Evolutionary conservation across 257 asterid genomes (phyloP), one percentile per base, ranked within the genome.

Genomic region (Nicotiana noctiflora): DNA sequence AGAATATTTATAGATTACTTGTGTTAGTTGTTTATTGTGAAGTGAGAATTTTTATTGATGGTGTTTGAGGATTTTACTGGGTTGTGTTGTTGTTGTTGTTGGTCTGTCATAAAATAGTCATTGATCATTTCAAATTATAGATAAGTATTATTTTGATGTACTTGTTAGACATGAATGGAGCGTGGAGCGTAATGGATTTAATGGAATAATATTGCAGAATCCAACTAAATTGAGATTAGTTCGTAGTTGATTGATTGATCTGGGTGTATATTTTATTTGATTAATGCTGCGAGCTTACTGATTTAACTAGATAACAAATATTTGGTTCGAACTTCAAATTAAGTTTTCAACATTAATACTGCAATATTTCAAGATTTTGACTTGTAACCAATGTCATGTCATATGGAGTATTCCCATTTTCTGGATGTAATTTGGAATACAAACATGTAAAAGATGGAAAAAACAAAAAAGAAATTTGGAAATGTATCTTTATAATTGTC

Each of bases 401-500:
- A 70, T 56, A 70, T 70, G 57, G 56, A 14, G 78, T 72, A 23
- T 72, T 72, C 61, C 78, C 61, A 8, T 14, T 46, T 40, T 44
- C 46, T 46, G 60, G 78, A 6, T 72, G 29, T 72, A 46, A 23
- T 46, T 23, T 74, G 78, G 23, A 13, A 74, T 17, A 49, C 23
- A 21, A 74, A 46, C 78, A 74, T 74, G 78, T 34, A 49, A 49
- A 46, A 7, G 8, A 21, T 21, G 57, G 13, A 6, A 4, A 19
- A 12, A 31, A 64, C 18, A 27, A 5, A 44, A 70, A 21, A 14
- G 40, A 32, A 72, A 21, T 46, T 19, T 19, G 77, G 82, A 81
- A 75, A 82, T 81, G 46, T 85, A 49, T 57, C 85, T 64, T 84
- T 79, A 15, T 83, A 74, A 82, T 34, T 76, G 53, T 80, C 82